Conservation (phyloP, 2,329 filamentous ascomycete species). For the Septoria linicola region DNA sequence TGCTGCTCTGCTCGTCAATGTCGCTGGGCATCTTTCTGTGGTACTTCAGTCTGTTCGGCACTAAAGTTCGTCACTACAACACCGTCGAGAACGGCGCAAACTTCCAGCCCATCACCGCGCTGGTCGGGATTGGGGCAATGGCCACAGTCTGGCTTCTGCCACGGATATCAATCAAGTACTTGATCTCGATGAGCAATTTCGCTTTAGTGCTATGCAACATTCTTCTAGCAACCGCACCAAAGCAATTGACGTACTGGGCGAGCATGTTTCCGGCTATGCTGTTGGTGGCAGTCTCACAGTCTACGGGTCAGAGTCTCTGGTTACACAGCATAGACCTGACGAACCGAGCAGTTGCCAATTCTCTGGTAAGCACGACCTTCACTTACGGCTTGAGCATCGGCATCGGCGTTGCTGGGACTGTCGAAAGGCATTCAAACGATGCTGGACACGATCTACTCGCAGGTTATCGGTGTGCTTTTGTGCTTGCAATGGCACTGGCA, state of each 20-base stretch:
- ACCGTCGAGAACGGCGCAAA: slow-evolving; percentile 8
- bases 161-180: slow-evolving; percentile 3
- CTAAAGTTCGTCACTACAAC: slow-evolving; percentile 6
- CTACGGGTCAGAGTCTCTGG: neutral
- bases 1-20: slow-evolving; percentile 10
- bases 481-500: slow-evolving; percentile 6
- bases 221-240: slow-evolving; percentile 12
- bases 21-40: slow-evolving; percentile 15
- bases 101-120: slow-evolving; percentile 6
- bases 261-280: slow-evolving; percentile 13
- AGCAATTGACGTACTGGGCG: slow-evolving; percentile 13
- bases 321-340: neutral
- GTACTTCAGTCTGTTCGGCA: slow-evolving; percentile 7
- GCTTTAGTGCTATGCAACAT: slow-evolving; percentile 7
- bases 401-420: slow-evolving; percentile 11
- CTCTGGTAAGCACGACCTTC: slow-evolving; percentile 3
- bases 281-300: neutral
- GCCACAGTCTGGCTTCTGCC: slow-evolving; percentile 1
- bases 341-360: slow-evolving; percentile 6
- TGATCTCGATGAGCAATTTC: slow-evolving; percentile 5
- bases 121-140: neutral
- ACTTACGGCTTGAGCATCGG: slow-evolving; percentile 10
- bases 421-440: slow-evolving; percentile 1
- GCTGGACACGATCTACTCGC: neutral
- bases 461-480: slow-evolving; percentile 9